Evolutionary conservation across 2,329 filamentous ascomycete genomes (phyloP), one percentile per base, ranked within the genome.

Genomic region (Escovopsis sp.): DNA sequence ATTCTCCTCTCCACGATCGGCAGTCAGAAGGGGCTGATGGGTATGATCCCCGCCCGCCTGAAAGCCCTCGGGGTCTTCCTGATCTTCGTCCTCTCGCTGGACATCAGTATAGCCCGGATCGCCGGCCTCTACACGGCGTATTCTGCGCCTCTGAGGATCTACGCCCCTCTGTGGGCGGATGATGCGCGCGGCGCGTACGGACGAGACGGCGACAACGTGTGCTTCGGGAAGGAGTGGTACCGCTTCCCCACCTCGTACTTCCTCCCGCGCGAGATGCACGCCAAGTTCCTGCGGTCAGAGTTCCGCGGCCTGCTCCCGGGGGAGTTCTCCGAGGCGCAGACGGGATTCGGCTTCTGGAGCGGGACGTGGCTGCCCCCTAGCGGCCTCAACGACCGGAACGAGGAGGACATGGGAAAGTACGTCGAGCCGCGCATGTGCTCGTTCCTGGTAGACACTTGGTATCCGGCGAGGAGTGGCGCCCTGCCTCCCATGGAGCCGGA

Each of bases 181-280:
- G 58, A 65, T 1, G 54, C 69, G 18, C 64, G 66, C 37, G 54
- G 69, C 12, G 54, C 65, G 8, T 71, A 67, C 1, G 51, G 83
- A 6, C 73, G 76, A 2, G 61, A 65, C 0, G 58, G 65, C 2
- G 81, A 85, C 48, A 78, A 70, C 15, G 76, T 98, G 3, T 98
- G 91, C 59, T 75, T 94, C 34, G 87, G 85, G 26, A 98, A 96
- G 59, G 91, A 98, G 58, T 98, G 91, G 91, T 95, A 98, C 60
- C 84, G 91, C 33, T 96, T 95, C 57, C 89, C 91, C 2, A 89
- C 84, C 1, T 93, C 88, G 0, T 96, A 87, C 65, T 87, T 91
- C 58, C 69, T 98, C 3, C 89, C 91, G 0, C 68, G 79, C n/a
- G 74, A 77, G 40, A 84, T 91, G 67, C 80, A 76, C 49, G 82